phyloP scores from a whole-genome alignment of 305 asterid species.

The Plantago coronopus region DNA sequence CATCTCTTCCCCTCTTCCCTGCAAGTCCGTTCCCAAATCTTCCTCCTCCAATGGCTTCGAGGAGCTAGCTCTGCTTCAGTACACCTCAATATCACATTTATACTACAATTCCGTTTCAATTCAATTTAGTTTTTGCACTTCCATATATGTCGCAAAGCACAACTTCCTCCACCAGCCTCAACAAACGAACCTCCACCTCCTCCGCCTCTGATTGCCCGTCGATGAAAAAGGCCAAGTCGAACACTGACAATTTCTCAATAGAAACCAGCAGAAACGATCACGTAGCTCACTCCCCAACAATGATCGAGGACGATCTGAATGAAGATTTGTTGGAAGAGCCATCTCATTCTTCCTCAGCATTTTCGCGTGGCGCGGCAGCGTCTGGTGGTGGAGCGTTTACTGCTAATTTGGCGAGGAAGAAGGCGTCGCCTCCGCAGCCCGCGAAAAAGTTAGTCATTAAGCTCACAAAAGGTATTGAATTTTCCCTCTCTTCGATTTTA shows the following conservation, averaged over 20 bases:
- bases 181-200: not conserved
- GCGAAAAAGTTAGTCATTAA: constrained; percentile 47
- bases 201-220: not conserved
- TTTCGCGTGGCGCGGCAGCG: constrained; percentile 20
- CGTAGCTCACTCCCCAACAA: not conserved
- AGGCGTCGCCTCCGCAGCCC: constrained; percentile 47
- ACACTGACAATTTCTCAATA: not conserved
- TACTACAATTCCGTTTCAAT: not conserved
- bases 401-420: constrained; percentile 46
- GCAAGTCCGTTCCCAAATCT: too few relatives aligned
- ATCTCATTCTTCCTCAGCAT: constrained; percentile 17
- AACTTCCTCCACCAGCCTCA: not conserved
- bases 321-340: constrained; percentile 18
- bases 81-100: constrained; percentile 26
- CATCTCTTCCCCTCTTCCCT: too few relatives aligned
- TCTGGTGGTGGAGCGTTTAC: constrained; percentile 19
- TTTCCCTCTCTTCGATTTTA: not conserved
- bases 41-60: too few relatives aligned
- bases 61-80: not conserved
- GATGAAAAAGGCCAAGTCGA: not conserved
- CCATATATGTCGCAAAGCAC: not conserved
- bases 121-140: too few relatives aligned
- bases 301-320: constrained; percentile 23
- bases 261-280: too few relatives aligned
- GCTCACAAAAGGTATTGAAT: constrained; percentile 40